phyloP scores from a whole-genome alignment of 2,329 filamentous ascomycete genomes.

The Aphanoascus verrucosus region DNA sequence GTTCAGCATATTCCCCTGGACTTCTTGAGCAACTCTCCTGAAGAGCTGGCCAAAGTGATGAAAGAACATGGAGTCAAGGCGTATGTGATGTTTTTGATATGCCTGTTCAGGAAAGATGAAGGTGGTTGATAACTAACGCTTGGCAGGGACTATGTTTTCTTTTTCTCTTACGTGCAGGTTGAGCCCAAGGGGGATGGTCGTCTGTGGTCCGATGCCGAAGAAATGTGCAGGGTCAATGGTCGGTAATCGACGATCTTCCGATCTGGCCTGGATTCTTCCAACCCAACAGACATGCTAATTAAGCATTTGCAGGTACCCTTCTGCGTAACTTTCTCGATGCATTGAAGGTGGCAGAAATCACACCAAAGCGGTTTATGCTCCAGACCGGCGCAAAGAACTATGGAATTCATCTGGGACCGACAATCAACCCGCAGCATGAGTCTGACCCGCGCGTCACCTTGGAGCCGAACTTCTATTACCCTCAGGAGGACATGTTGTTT shows the following conservation, averaged over 20 bases:
- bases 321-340: slow-evolving; percentile 41
- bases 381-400: slow-evolving; percentile 29
- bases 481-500: slow-evolving; percentile 21
- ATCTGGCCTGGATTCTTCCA: not conserved
- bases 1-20: slow-evolving; percentile 36
- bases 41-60: slow-evolving; percentile 22
- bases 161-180: slow-evolving; percentile 46
- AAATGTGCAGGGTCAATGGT: slow-evolving; percentile 40
- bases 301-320: slow-evolving; percentile 21
- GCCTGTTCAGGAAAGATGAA: not conserved
- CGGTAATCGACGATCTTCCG: not conserved
- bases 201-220: slow-evolving; percentile 43
- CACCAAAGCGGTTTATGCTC: slow-evolving; percentile 39
- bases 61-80: slow-evolving; percentile 21
- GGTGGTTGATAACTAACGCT: not conserved
- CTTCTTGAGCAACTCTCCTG: slow-evolving; percentile 23
- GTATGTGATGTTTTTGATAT: slow-evolving; percentile 5
- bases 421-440: slow-evolving; percentile 20
- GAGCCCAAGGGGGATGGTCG: slow-evolving; percentile 36
- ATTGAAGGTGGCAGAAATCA: slow-evolving; percentile 34
- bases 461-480: slow-evolving; percentile 24
- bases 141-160: slow-evolving; percentile 40
- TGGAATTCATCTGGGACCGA: slow-evolving; percentile 20
- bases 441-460: slow-evolving; percentile 19
- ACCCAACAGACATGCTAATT: not conserved